These are phyloP conservation scores for Talaromyces thailandensis DNA, from an alignment of 495 filamentous ascomycete species.

Conservation along the genomic window DNA sequence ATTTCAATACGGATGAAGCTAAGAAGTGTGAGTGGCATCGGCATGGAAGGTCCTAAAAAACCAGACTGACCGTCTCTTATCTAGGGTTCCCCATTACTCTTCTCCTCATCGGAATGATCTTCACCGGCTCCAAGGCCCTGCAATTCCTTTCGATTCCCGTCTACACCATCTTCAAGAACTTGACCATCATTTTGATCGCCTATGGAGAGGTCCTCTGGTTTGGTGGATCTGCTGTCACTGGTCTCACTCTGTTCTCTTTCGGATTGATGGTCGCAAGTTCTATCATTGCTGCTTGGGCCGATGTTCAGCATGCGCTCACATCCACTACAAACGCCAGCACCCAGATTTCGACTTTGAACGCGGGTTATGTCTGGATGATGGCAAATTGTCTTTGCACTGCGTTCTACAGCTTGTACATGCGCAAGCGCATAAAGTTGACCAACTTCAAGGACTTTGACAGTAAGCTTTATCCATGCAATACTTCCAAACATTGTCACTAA, in stretches of 20 bases:
- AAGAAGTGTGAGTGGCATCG: constrained; percentile 64
- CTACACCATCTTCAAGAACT: constrained; percentile 99
- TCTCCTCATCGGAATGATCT: constrained; percentile 98
- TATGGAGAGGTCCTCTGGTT: constrained; percentile 99
- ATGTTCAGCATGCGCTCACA: constrained; percentile 80
- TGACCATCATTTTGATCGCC: constrained; percentile 97
- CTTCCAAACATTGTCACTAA: constrained; percentile 19
- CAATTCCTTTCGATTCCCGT: constrained; percentile 96
- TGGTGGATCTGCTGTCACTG: constrained; percentile 74
- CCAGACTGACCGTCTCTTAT: constrained; percentile 1
- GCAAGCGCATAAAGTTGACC: constrained; percentile 97
- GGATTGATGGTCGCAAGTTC: constrained; percentile 96
- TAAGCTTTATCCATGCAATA: constrained; percentile 35
- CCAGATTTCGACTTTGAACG: constrained; percentile 81
- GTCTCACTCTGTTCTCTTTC: constrained; percentile 87
- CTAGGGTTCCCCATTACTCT: constrained; percentile 96
- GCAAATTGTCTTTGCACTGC: constrained; percentile 96
- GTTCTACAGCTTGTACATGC: constrained; percentile 84
- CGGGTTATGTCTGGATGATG: constrained; percentile 97
- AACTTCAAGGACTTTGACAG: constrained; percentile 99
- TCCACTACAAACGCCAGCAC: constrained; percentile 52
- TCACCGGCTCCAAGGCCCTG: constrained; percentile 92
- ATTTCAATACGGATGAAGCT: constrained; percentile 85
- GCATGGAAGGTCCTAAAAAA: background rate
- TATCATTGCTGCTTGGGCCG: constrained; percentile 93